Evolutionary conservation across 225 moss, liverwort and hornwort genomes (phyloP).

Genomic region (Polytrichum commune): DNA sequence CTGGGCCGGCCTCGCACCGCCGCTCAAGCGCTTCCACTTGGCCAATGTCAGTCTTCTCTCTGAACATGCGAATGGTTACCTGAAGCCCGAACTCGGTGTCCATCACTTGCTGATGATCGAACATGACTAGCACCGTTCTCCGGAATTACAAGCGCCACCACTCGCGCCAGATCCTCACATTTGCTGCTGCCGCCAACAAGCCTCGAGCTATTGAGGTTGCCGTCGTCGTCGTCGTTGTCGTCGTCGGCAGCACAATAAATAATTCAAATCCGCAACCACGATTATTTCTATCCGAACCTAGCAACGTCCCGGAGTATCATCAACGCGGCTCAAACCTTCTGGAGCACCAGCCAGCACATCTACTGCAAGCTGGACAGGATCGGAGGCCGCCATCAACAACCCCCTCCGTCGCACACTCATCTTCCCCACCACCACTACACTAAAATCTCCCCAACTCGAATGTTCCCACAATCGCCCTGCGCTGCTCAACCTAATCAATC

Average conservation of each 20-base stretch:
- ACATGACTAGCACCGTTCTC: background rate
- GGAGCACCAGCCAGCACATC: background rate
- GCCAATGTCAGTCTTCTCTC: conserved; percentile 26
- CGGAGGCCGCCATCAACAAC: background rate
- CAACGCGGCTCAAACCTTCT: background rate
- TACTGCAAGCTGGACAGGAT: conserved; percentile 4
- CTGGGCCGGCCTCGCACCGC: conserved; percentile 49
- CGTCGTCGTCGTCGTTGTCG: no score
- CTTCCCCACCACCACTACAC: background rate
- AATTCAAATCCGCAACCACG: no score
- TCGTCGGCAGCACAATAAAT: no score
- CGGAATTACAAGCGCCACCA: conserved; percentile 1
- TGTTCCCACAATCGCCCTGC: no score
- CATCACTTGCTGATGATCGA: conserved; percentile 5
- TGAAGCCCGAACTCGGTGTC: conserved; percentile 3
- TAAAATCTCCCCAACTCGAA: no score
- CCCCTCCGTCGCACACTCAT: background rate
- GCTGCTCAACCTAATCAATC: no score
- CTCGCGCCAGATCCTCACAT: background rate
- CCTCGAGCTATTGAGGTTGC: no score
- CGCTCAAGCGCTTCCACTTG: conserved; percentile 50
- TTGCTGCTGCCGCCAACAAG: no score
- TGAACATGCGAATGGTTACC: conserved; percentile 9
- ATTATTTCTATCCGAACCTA: no score
- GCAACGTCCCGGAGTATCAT: no score